A percentile compares a stretch with the other conserved stretches of the same genome.
These are phyloP conservation scores for Xylaria cubensis DNA, from an alignment of 495 filamentous ascomycete genomes.

Conservation along the genomic window DNA sequence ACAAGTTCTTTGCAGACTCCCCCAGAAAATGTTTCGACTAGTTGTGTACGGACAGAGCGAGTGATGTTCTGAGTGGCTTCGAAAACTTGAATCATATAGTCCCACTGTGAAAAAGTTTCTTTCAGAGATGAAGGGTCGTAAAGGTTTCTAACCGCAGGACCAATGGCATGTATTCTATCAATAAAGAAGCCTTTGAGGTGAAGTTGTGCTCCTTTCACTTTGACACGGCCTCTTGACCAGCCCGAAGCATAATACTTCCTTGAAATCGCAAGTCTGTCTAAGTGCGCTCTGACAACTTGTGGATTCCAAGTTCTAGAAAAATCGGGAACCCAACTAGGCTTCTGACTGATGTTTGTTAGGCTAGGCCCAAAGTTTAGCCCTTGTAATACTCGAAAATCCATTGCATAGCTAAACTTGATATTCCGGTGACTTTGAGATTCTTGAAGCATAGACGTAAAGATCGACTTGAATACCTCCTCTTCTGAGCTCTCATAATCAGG, in stretches of 20 bases:
- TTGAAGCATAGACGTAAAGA: neutral
- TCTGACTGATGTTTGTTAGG: neutral
- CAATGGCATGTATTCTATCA: neutral
- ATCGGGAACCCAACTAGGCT: neutral
- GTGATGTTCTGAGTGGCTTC: neutral
- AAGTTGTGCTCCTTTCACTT: neutral
- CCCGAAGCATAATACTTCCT: neutral
- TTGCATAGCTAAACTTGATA: neutral
- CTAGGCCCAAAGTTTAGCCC: neutral
- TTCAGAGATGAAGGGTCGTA: neutral
- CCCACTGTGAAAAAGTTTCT: neutral
- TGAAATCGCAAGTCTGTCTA: neutral
- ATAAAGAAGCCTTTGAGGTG: neutral
- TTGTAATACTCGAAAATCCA: neutral
- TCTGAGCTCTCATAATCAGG: neutral
- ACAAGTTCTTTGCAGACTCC: neutral
- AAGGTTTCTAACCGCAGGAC: neutral
- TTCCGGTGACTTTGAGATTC: neutral
- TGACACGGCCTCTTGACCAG: neutral
- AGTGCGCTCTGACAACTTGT: neutral
- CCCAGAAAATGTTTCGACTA: neutral
- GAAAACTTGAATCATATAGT: neutral
- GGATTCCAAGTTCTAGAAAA: neutral
- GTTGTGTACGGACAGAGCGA: neutral
- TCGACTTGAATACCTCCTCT: neutral